Percentiles rank a stretch among this genome's conserved stretches.
Conservation (phyloP, 2,329 filamentous ascomycete species). For the Xylaria hypoxylon region DNA sequence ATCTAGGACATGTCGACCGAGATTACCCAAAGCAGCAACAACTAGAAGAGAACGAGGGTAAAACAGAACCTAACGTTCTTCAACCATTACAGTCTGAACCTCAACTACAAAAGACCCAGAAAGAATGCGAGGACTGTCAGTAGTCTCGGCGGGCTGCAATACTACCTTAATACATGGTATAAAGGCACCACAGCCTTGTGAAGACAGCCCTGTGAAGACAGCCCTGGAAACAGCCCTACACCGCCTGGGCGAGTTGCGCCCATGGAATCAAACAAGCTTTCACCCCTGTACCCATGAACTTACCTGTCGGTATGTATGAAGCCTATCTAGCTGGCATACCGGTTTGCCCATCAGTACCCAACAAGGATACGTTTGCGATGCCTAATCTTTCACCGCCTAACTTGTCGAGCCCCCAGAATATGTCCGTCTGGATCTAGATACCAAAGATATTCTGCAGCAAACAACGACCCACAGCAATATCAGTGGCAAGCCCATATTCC, state of each 20-base stretch:
- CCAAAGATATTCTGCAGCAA: neutral
- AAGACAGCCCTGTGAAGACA: neutral
- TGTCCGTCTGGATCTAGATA: neutral
- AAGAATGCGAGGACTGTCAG: slow-evolving; percentile 54
- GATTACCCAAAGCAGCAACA: slow-evolving; percentile 49
- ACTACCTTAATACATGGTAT: slow-evolving; percentile 4
- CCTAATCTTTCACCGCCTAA: neutral
- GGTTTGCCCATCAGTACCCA: neutral
- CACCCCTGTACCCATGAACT: neutral
- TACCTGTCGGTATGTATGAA: neutral
- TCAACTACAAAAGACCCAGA: slow-evolving; percentile 22
- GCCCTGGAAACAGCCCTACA: neutral
- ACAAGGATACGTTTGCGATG: neutral
- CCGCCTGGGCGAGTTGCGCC: neutral
- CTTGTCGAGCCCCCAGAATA: neutral
- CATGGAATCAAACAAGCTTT: neutral
- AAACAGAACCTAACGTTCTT: slow-evolving; percentile 22
- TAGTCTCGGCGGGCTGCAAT: slow-evolving; percentile 34
- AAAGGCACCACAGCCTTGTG: neutral
- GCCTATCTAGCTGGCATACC: neutral
- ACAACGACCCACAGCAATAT: neutral
- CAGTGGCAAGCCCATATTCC: neutral
- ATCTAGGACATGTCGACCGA: slow-evolving; percentile 85
- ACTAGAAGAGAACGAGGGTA: slow-evolving; percentile 12
- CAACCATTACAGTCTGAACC: neutral